A percentile compares a stretch with the other conserved stretches of the same genome.
Evolutionary conservation across 345 rosid species (phyloP).

Genomic region (Populus nigra): DNA sequence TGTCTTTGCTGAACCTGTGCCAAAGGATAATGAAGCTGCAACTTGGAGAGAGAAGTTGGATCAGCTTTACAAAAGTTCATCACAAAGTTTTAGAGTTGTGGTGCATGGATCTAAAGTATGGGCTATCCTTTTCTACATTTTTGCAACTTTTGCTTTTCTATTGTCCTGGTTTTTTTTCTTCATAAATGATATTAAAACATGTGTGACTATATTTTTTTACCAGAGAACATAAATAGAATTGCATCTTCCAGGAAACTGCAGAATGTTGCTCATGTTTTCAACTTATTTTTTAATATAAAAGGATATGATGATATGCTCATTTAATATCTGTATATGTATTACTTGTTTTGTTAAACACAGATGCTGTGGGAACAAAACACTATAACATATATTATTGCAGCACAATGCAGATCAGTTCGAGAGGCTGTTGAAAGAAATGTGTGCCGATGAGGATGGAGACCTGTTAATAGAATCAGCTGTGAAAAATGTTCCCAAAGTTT

Average conservation of each 20-base stretch:
- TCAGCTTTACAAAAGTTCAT: conserved; percentile 96
- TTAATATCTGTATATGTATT: background rate
- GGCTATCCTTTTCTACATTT: background rate
- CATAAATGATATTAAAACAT: background rate
- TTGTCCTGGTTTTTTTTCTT: background rate
- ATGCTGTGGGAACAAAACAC: background rate
- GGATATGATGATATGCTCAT: background rate
- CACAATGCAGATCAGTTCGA: conserved; percentile 98
- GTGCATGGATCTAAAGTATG: conserved; percentile 98
- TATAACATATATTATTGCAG: conserved; percentile 60
- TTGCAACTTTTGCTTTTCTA: background rate
- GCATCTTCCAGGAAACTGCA: background rate
- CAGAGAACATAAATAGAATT: background rate
- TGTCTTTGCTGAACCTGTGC: conserved; percentile 92
- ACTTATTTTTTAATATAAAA: background rate
- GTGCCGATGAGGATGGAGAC: conserved; percentile 94
- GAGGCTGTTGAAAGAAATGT: conserved; percentile 94
- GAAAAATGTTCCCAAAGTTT: conserved; percentile 87
- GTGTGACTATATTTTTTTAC: background rate
- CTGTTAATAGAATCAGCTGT: conserved; percentile 91
- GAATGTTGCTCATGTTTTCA: conserved; percentile 2
- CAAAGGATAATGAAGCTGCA: conserved; percentile 97
- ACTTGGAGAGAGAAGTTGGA: conserved; percentile 98
- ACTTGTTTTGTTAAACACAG: background rate
- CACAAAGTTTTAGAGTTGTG: conserved; percentile 97